These are phyloP conservation scores for Ceratocystis variospora DNA, from an alignment of 2,329 filamentous ascomycete species.

Conservation along the genomic window DNA sequence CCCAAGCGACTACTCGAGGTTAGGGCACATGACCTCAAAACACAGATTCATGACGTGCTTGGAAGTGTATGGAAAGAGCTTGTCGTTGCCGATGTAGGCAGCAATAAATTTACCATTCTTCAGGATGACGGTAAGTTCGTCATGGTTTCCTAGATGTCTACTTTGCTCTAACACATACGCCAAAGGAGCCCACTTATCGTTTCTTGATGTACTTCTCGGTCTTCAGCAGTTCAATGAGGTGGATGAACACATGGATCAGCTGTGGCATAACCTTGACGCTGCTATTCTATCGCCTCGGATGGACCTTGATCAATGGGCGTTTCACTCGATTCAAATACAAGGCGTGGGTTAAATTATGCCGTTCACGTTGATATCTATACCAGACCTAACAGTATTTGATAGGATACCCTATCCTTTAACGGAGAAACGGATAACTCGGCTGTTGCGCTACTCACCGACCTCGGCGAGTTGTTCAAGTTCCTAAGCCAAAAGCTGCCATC, in stretches of 20 bases:
- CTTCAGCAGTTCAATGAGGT: conserved; percentile 48
- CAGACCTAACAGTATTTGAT: conserved; percentile 21
- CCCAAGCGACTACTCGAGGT: conserved; percentile 51
- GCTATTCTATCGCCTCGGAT: conserved; percentile 48
- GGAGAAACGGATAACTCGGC: conserved; percentile 34
- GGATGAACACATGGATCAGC: conserved; percentile 42
- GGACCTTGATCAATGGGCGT: conserved; percentile 26
- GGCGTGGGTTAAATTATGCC: conserved; percentile 26
- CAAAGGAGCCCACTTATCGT: conserved; percentile 38
- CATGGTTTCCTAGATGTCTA: neutral
- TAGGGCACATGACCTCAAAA: conserved; percentile 51
- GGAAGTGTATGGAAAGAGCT: conserved; percentile 57
- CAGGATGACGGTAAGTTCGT: conserved; percentile 15
- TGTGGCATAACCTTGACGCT: conserved; percentile 51
- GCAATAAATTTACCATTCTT: conserved; percentile 41
- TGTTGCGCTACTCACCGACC: conserved; percentile 39
- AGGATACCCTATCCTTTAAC: conserved; percentile 33
- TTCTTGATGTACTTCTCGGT: conserved; percentile 41
- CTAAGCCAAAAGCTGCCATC: conserved; percentile 39
- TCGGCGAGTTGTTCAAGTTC: conserved; percentile 39
- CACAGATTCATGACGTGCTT: conserved; percentile 51
- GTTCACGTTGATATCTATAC: neutral
- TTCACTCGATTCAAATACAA: conserved; percentile 31
- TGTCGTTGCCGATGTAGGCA: conserved; percentile 46
- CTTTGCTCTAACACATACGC: conserved; percentile 21